Evolutionary conservation across 306 rosid genomes (phyloP).

Genomic region (Albizia julibrissin): DNA sequence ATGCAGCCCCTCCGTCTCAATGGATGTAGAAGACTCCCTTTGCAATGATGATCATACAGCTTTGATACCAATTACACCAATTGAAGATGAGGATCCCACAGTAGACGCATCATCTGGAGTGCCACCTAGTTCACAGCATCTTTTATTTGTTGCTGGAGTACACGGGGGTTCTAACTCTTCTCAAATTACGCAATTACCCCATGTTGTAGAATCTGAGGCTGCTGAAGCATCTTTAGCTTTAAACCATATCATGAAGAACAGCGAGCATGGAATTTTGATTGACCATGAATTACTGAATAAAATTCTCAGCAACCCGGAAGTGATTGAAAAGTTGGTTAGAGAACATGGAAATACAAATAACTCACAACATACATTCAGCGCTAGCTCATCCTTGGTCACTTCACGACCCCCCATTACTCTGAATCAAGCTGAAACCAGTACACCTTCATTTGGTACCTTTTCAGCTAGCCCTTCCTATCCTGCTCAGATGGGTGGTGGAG

Average conservation of each 20-base stretch:
- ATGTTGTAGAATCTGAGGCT: neutral
- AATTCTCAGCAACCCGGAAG: neutral
- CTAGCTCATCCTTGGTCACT: neutral
- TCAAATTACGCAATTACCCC: neutral
- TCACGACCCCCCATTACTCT: neutral
- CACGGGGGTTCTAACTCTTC: neutral
- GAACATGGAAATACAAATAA: neutral
- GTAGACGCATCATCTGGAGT: neutral
- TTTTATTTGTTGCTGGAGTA: neutral
- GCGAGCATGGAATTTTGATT: neutral
- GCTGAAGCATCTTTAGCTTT: slow-evolving; percentile 4
- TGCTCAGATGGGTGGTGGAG: neutral
- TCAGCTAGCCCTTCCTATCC: neutral
- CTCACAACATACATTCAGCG: neutral
- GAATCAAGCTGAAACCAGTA: neutral
- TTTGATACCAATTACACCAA: slow-evolving; percentile 1
- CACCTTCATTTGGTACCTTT: neutral
- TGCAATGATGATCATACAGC: neutral
- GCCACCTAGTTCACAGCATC: neutral
- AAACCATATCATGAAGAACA: neutral
- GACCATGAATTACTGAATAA: neutral
- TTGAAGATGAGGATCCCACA: slow-evolving; percentile 9
- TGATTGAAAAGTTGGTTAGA: slow-evolving; percentile 4
- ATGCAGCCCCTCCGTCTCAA: slow-evolving; percentile 11
- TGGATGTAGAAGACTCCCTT: neutral